Percentiles rank a stretch among this genome's conserved stretches.
These are phyloP conservation scores for Xerophyta viscosa DNA, from an alignment of 106 monocot genomes.

Conservation along the genomic window DNA sequence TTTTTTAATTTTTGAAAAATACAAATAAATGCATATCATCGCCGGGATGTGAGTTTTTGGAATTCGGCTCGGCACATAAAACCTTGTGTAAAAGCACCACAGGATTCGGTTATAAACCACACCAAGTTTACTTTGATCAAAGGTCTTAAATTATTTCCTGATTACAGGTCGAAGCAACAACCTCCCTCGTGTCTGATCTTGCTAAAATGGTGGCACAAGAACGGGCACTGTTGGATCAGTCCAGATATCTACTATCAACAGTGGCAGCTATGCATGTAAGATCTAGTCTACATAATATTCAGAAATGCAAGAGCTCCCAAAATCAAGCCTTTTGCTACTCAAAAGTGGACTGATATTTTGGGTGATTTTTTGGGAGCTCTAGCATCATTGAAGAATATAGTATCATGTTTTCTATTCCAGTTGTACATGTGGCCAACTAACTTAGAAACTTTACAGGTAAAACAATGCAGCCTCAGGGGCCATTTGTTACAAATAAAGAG, in stretches of 20 bases:
- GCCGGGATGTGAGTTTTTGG: too few species aligned
- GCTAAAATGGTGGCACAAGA: constrained; percentile 51
- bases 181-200: constrained; percentile 57
- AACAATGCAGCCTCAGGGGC: constrained; percentile 43
- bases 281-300: too few species aligned
- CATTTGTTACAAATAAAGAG: constrained; percentile 33
- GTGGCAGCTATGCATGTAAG: constrained; percentile 79
- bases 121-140: background rate
- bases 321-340: too few species aligned
- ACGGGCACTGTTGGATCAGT: constrained; percentile 50
- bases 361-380: too few species aligned
- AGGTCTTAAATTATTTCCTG: background rate
- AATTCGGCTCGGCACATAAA: too few species aligned
- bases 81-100: too few species aligned
- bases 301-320: too few species aligned
- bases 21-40: too few species aligned
- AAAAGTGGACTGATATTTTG: too few species aligned
- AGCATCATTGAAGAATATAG: background rate
- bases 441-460: constrained; percentile 28
- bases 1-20: too few species aligned
- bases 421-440: background rate
- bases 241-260: constrained; percentile 64
- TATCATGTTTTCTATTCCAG: background rate
- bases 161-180: constrained; percentile 55
- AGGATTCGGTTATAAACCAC: too few species aligned